Percentiles rank a stretch among this genome's conserved stretches.
Conservation (phyloP, 2,329 filamentous ascomycete genomes). For the Ceratocystiopsis sp. region DNA sequence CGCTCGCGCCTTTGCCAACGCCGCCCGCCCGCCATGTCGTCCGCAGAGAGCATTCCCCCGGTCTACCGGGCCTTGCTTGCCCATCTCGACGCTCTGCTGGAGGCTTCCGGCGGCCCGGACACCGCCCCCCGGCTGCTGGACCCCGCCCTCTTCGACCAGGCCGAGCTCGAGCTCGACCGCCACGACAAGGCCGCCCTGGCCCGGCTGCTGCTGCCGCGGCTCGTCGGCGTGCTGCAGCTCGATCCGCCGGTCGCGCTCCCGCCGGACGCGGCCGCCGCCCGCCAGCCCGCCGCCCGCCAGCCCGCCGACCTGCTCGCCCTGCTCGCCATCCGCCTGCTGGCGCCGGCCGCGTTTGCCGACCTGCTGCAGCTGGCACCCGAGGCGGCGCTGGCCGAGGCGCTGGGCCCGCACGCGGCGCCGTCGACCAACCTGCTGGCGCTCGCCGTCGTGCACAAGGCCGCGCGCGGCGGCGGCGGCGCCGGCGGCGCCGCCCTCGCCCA, state of each 20-base stretch:
- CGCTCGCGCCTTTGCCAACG: too few relatives aligned
- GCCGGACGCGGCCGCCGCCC: conserved; percentile 12
- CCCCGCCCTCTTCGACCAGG: conserved; percentile 37
- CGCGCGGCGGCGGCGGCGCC: conserved; percentile 13
- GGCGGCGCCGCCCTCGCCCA: conserved; percentile 19
- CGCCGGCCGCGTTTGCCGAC: conserved; percentile 33
- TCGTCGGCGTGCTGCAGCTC: conserved; percentile 32
- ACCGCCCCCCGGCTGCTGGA: too few relatives aligned
- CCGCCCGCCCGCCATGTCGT: neutral
- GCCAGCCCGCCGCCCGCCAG: too few relatives aligned
- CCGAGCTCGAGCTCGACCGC: conserved; percentile 43
- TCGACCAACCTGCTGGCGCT: conserved; percentile 42
- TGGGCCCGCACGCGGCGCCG: conserved; percentile 35
- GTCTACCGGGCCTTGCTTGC: neutral
- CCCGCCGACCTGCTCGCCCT: too few relatives aligned
- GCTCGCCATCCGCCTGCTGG: conserved; percentile 37
- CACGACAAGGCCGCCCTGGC: conserved; percentile 34
- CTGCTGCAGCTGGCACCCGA: conserved; percentile 34
- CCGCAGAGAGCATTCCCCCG: neutral
- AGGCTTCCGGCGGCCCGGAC: too few relatives aligned
- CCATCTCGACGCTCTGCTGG: conserved; percentile 27
- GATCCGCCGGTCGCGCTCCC: conserved; percentile 18
- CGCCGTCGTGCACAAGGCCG: conserved; percentile 37
- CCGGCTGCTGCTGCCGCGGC: conserved; percentile 32
- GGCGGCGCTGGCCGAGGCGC: conserved; percentile 31